These are phyloP conservation scores for Plenodomus tracheiphilus DNA, from an alignment of 2,329 filamentous ascomycete genomes.

Conservation along the genomic window DNA sequence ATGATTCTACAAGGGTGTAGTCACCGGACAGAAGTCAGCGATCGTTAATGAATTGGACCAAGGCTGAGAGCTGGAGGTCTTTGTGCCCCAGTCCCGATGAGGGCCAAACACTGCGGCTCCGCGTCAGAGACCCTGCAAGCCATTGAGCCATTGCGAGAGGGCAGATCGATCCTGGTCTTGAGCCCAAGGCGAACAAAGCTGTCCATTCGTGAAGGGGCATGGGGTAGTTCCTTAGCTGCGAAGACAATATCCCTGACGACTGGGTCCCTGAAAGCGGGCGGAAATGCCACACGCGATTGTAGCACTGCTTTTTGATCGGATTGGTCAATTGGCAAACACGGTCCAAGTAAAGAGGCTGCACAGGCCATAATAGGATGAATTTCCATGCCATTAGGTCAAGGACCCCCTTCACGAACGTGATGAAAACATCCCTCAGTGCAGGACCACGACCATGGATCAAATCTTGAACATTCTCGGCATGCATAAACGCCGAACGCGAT, in stretches of 20 bases:
- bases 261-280: constrained; percentile 1
- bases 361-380: not conserved
- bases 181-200: constrained; percentile 3
- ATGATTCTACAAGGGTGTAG: constrained; percentile 17
- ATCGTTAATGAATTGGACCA: constrained; percentile 19
- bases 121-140: constrained; percentile 14
- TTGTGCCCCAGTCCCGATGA: constrained; percentile 1
- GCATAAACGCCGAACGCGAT: not conserved
- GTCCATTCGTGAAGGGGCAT: constrained; percentile 9
- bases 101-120: constrained; percentile 31
- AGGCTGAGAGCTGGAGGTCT: constrained; percentile 6
- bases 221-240: constrained; percentile 17
- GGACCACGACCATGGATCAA: not conserved
- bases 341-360: not conserved
- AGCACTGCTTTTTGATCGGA: not conserved
- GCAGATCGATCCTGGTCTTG: constrained; percentile 14
- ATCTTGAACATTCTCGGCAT: not conserved
- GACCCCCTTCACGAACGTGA: too few relatives aligned
- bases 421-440: not conserved
- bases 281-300: constrained; percentile 3
- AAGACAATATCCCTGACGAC: constrained; percentile 11
- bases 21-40: constrained; percentile 28
- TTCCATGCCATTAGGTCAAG: not conserved
- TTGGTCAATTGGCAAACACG: too few relatives aligned
- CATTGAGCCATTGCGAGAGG: constrained; percentile 18